These are phyloP conservation scores for Albophoma yamanashiensis DNA, from an alignment of 2,329 filamentous ascomycete species.

Conservation along the genomic window DNA sequence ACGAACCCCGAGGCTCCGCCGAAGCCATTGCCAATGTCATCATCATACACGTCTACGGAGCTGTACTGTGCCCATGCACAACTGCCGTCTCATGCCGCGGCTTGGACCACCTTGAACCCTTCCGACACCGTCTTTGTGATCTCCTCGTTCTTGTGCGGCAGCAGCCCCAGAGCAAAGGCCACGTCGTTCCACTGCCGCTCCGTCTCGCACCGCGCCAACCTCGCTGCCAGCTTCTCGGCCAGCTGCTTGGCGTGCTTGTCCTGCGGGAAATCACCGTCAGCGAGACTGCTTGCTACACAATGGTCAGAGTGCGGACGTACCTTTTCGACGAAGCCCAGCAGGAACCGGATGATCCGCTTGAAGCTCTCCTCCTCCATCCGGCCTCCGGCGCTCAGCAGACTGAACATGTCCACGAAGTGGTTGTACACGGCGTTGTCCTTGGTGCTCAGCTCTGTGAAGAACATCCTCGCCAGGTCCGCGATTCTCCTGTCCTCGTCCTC, in stretches of 20 bases:
- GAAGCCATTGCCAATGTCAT: not conserved
- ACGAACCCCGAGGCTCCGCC: not conserved
- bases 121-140: conserved; percentile 67
- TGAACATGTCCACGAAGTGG: conserved; percentile 99
- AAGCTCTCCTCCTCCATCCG: conserved; percentile 77
- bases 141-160: conserved; percentile 91
- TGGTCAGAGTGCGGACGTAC: conserved; percentile 34
- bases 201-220: conserved; percentile 75
- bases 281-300: not conserved
- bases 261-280: conserved; percentile 32
- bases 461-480: conserved; percentile 90
- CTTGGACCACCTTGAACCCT: conserved; percentile 64
- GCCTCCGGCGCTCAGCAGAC: conserved; percentile 72
- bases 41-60: not conserved
- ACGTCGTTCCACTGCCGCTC: conserved; percentile 98
- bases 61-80: not conserved
- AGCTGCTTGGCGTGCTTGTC: conserved; percentile 96
- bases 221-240: conserved; percentile 81
- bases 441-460: conserved; percentile 93
- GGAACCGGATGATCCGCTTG: conserved; percentile 78
- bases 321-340: conserved; percentile 96
- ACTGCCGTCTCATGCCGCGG: conserved; percentile 34
- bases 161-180: conserved; percentile 75
- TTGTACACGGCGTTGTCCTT: conserved; percentile 99
- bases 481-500: conserved; percentile 95